Base-by-base conservation (phyloP, 139 green algal species). In the Yamagishiella unicocca region DNA sequence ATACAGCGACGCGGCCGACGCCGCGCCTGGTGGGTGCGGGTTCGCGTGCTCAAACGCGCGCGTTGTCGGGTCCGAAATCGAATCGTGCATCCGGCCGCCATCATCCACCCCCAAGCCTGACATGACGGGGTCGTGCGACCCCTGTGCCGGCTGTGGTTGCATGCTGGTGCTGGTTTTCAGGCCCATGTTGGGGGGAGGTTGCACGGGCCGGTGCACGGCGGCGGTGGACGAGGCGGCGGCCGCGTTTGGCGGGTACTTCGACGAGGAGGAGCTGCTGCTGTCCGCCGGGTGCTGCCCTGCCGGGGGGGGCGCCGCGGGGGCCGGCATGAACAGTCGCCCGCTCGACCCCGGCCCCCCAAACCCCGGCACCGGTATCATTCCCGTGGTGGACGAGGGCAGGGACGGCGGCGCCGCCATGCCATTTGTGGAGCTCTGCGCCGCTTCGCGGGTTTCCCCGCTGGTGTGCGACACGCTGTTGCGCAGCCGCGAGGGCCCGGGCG, bases 381-480 rank as follows among this genome's bases (percentile, higher is more conserved):
- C 67, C 35, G 35, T 58, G 12, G 17, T 58, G 50, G 50, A 42
- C 37, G 33, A 33, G 37, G 35, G 21, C 6, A 35, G 9, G 29
- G 46, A 14, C 45, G 31, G 9, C 29, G 45, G 3, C 46, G 74
- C n/a, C 14, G 74, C 46, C 45, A 62, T 62, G 72, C 42, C 42
- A 29, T 10, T 37, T 22, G 42, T 29, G 12, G 72, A 64, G 9
- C 10, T 42, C n/a, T 40, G 62, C 62, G 45, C 1, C 46, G 24
- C 46, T 25, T n/a, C n/a, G n/a, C n/a, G n/a, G 2, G 38, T 2
- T 0, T 83, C 76, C 22, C 62, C 78, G 19, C 27, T 40, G 29
- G 64, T 35, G 25, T 75, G 67, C 21, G 61, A 66, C 4, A 85
- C 79, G 54, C 54, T 74, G 79, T 85, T 85, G 62, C 79, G 79